Conservation (phyloP, 2,329 filamentous ascomycete genomes). For the Thyridium curvatum region DNA sequence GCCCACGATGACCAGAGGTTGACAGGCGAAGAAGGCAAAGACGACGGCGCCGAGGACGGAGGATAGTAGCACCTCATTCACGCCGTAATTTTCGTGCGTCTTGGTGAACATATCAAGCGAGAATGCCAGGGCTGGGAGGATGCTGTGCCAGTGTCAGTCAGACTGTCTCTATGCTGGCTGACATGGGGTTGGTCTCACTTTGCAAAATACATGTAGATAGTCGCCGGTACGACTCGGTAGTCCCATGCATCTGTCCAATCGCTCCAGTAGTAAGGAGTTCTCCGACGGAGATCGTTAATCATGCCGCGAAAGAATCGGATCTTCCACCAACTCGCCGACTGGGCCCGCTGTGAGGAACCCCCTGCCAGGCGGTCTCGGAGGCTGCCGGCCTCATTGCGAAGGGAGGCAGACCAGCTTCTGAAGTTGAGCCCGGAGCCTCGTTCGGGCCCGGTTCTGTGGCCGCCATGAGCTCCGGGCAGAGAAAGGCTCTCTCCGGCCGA, state of each 20-base stretch:
- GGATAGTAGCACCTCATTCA: constrained; percentile 84
- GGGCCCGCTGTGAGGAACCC: too few species aligned
- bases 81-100: constrained; percentile 76
- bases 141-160: constrained; percentile 44
- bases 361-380: not conserved
- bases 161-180: not conserved
- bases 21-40: constrained; percentile 72
- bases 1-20: constrained; percentile 85
- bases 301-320: constrained; percentile 73
- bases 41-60: constrained; percentile 79
- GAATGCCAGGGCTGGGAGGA: constrained; percentile 80
- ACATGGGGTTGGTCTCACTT: constrained; percentile 53
- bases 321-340: constrained; percentile 57
- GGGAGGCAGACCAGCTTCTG: not conserved
- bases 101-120: constrained; percentile 91
- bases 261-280: constrained; percentile 71
- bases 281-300: constrained; percentile 67
- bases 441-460: not conserved
- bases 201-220: constrained; percentile 91
- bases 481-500: constrained; percentile 4
- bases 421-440: not conserved
- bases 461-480: constrained; percentile 2
- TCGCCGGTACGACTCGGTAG: constrained; percentile 81
- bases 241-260: constrained; percentile 88
- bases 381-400: not conserved